Percentiles rank a stretch among this genome's conserved stretches.
Conservation (phyloP, 371 early-diverging fungal species). For the Lichtheimia ramosa region DNA sequence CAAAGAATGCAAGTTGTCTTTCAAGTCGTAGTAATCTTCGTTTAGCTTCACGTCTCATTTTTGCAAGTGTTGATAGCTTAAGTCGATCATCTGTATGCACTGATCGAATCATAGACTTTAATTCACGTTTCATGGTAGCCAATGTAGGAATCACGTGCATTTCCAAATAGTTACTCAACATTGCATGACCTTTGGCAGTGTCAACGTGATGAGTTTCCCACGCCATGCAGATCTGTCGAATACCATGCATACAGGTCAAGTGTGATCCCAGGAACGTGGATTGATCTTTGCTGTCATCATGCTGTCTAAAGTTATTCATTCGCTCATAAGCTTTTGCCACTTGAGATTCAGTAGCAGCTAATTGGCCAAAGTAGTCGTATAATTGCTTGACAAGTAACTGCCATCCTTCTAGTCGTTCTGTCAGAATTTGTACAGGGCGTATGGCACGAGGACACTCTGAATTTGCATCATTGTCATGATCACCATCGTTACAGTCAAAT, state of each 20-base stretch:
- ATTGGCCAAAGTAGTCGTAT: slow-evolving; percentile 23
- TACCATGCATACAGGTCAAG: slow-evolving; percentile 25
- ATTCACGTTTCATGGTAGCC: slow-evolving; percentile 34
- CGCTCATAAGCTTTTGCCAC: slow-evolving; percentile 32
- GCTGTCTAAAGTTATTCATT: too few relatives aligned
- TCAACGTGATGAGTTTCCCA: slow-evolving; percentile 32
- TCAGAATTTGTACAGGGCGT: slow-evolving; percentile 29
- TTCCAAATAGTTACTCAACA: slow-evolving; percentile 26
- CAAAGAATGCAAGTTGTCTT: slow-evolving; percentile 34
- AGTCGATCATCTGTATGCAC: slow-evolving; percentile 37
- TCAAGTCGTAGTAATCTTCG: slow-evolving; percentile 24
- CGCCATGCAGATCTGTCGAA: slow-evolving; percentile 29
- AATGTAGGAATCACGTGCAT: slow-evolving; percentile 30
- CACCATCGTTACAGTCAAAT: slow-evolving; percentile 25
- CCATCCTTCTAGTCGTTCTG: slow-evolving; percentile 43
- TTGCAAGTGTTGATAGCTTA: slow-evolving; percentile 23
- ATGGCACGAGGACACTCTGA: slow-evolving; percentile 14
- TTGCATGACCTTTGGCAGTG: slow-evolving; percentile 28
- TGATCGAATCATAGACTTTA: slow-evolving; percentile 39
- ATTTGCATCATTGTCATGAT: background rate
- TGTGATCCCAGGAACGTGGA: slow-evolving; percentile 22
- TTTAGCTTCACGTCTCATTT: slow-evolving; percentile 28
- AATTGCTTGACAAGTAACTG: slow-evolving; percentile 25
- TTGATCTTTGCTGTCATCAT: background rate
- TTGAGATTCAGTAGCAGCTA: slow-evolving; percentile 26